Conservation (phyloP, 2,329 filamentous ascomycete species). For the Exophiala xenobiotica region DNA sequence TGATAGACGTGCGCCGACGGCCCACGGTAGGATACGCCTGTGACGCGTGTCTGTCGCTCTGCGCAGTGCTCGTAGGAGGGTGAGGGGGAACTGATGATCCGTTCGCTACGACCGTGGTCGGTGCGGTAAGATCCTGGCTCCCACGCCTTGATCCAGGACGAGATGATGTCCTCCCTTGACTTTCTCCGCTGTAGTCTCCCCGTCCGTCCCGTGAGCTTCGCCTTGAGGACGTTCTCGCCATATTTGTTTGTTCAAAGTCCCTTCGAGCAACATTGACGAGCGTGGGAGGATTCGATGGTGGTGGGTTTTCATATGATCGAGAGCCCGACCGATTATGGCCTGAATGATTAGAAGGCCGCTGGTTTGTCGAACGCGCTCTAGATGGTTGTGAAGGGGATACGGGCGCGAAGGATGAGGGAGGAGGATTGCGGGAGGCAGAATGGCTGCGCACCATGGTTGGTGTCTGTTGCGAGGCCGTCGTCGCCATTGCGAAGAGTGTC, state of each 20-base stretch:
- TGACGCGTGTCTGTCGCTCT: conserved; percentile 49
- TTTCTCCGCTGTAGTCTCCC: conserved; percentile 54
- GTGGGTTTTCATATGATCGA: conserved; percentile 42
- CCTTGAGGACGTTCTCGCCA: conserved; percentile 58
- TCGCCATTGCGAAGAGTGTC: conserved; percentile 38
- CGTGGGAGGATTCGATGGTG: conserved; percentile 47
- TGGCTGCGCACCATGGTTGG: conserved; percentile 51
- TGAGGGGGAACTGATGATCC: conserved; percentile 52
- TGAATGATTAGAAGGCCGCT: conserved; percentile 41
- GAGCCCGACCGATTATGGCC: conserved; percentile 39
- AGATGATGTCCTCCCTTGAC: conserved; percentile 43
- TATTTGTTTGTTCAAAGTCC: conserved; percentile 71
- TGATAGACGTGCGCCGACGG: conserved; percentile 74
- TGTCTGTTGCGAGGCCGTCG: conserved; percentile 47
- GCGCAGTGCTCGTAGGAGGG: conserved; percentile 42
- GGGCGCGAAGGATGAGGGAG: conserved; percentile 42
- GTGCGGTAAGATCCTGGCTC: conserved; percentile 46
- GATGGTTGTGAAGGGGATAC: conserved; percentile 45
- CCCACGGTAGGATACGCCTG: conserved; percentile 43
- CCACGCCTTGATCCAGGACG: conserved; percentile 43
- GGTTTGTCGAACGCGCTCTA: conserved; percentile 47
- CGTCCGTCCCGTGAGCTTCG: conserved; percentile 65
- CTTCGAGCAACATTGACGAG: conserved; percentile 59
- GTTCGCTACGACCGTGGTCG: conserved; percentile 53
- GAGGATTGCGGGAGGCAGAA: conserved; percentile 48